phyloP scores from a whole-genome alignment of 2,329 filamentous ascomycete species.

The Talaromyces pinophilus region DNA sequence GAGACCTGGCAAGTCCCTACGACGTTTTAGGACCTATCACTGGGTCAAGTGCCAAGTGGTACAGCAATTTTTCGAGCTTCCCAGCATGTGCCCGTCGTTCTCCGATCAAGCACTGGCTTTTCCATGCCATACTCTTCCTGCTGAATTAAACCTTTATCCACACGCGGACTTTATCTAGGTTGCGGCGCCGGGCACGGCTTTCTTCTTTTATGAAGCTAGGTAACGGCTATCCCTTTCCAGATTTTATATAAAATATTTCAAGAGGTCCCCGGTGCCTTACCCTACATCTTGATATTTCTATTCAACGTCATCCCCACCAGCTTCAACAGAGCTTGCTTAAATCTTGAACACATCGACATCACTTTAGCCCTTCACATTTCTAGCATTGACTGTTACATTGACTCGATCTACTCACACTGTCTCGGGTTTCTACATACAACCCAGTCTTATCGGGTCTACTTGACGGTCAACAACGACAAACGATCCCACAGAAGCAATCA shows the following conservation, averaged over 20 bases:
- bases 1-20: background rate
- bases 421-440: background rate
- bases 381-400: background rate
- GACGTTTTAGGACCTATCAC: background rate
- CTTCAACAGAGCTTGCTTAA: background rate
- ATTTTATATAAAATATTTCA: conserved; percentile 2
- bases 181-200: conserved; percentile 18
- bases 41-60: background rate
- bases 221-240: background rate
- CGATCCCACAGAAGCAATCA: background rate
- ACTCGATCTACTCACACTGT: background rate
- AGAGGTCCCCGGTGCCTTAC: background rate
- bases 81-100: conserved; percentile 10
- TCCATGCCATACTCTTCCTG: background rate
- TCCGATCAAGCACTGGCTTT: conserved; percentile 6
- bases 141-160: conserved; percentile 20
- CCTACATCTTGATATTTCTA: conserved; percentile 3
- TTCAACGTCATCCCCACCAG: background rate
- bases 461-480: background rate
- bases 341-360: background rate
- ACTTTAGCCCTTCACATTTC: background rate
- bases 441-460: background rate
- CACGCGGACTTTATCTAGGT: conserved; percentile 14
- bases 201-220: background rate
- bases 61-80: background rate